Base-by-base conservation (phyloP, 768 basidiomycete genomes). In the Termitomyces sp. region DNA sequence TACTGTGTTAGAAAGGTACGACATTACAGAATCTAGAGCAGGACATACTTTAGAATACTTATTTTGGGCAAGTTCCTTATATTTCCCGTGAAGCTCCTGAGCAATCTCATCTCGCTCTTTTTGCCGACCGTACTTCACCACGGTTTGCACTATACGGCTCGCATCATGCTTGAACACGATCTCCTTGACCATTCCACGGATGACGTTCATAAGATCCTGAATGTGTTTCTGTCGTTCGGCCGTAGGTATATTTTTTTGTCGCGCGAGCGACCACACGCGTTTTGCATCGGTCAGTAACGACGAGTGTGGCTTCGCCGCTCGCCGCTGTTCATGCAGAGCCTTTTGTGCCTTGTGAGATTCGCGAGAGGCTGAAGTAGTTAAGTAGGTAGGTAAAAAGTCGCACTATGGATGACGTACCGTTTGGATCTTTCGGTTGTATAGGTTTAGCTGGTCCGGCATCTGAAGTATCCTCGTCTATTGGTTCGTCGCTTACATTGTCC, bases 111-210 rank as follows among this genome's bases (percentile, higher is more conserved):
- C 83, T 46, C 93, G 72, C 70, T 95, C 88, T 60, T 77, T 76
- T 63, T 79, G 87, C 20, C 82, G 78, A 3, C 94, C 94, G 58
- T 88, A 84, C 66, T 90, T 94, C 49, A 96, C 88, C 13, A 90
- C 75, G 0, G 85, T 89, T 69, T 90, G 88, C 22, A 90, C 82
- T 59, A 92, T 92, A 62, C 87, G 82, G 65, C 92, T 93, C 8
- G 92, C 93, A 70, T 96, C 93, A 65, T 96, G 94, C 70, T 94
- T 96, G 67, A 92, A 81, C 2, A 90, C 87, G 38, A 96, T 85
- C 33, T 94, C 93, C 59, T 86, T 86, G 45, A 96, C 85, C 62
- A 86, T 85, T 5, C 92, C 93, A 22, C 88, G 83, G 22, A 94
- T 84, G 46, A 87, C 78, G 32, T 76, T 73, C 84, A 93, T 91